Conservation (phyloP, 1,139 yeast genomes). For the Dujonia santamariae region DNA sequence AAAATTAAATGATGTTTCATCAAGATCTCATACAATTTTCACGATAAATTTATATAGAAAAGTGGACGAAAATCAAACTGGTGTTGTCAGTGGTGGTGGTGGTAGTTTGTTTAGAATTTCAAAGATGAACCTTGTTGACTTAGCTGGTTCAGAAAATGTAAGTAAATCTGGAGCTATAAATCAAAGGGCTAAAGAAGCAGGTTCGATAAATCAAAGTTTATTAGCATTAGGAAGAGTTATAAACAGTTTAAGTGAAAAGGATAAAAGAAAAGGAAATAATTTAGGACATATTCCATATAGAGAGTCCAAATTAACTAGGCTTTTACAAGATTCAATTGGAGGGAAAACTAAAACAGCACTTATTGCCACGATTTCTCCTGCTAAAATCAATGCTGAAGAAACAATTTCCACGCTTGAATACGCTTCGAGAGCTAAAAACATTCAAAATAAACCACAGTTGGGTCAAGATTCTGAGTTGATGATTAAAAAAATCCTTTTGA, state of each 20-base stretch:
- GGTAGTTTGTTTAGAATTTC: constrained; percentile 40
- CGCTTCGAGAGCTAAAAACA: constrained; percentile 78
- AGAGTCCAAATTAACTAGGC: constrained; percentile 76
- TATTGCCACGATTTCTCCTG: constrained; percentile 83
- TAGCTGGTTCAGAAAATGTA: constrained; percentile 87
- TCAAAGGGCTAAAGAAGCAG: constrained; percentile 83
- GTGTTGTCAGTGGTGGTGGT: constrained; percentile 28
- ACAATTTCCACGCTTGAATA: constrained; percentile 81
- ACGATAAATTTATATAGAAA: constrained; percentile 56
- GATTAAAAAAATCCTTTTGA: constrained; percentile 56
- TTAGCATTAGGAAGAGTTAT: constrained; percentile 84
- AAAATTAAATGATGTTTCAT: constrained; percentile 64
- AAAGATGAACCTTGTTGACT: constrained; percentile 76
- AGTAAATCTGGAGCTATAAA: constrained; percentile 76
- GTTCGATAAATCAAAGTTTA: constrained; percentile 80
- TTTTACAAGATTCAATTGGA: constrained; percentile 80
- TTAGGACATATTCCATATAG: constrained; percentile 71
- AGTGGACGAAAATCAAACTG: constrained; percentile 24
- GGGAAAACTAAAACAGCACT: constrained; percentile 79
- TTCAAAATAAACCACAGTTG: constrained; percentile 67
- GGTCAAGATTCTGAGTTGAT: constrained; percentile 52
- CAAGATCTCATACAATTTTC: constrained; percentile 73
- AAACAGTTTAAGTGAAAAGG: constrained; percentile 50
- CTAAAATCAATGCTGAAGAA: constrained; percentile 69
- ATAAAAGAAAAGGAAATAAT: constrained; percentile 25